A percentile compares a stretch with the other conserved stretches of the same genome.
phyloP scores from a whole-genome alignment of 495 filamentous ascomycete genomes.

The Neurospora sp. region DNA sequence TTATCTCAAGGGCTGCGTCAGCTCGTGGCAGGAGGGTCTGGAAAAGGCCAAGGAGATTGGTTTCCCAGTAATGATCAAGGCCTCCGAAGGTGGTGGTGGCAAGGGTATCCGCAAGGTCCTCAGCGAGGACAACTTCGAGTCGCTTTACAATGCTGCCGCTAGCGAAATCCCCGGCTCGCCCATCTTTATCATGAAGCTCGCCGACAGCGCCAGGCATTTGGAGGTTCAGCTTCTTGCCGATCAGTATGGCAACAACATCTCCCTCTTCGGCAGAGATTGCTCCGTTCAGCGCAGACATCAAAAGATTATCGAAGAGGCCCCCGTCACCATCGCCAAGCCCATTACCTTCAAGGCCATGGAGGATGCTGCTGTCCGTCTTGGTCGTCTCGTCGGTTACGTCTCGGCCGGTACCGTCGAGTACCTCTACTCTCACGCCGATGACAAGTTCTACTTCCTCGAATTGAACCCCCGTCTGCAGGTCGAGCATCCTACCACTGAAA shows the following conservation, averaged over 20 bases:
- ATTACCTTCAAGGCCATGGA: conserved; percentile 93
- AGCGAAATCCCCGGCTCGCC: conserved; percentile 98
- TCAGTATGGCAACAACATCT: conserved; percentile 99
- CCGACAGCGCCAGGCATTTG: conserved; percentile 90
- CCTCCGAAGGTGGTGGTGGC: conserved; percentile 97
- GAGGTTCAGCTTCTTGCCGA: conserved; percentile 96
- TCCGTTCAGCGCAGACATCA: conserved; percentile 98
- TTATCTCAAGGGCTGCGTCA: conserved; percentile 86
- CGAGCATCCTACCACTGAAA: conserved; percentile 98
- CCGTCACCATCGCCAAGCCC: conserved; percentile 86
- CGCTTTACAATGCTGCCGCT: conserved; percentile 86
- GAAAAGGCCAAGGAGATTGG: conserved; percentile 81
- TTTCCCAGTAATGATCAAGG: conserved; percentile 99
- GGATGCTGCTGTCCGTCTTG: conserved; percentile 87
- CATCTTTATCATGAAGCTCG: conserved; percentile 99
- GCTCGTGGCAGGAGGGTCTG: conserved; percentile 79
- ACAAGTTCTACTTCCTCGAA: conserved; percentile 99
- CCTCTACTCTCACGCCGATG: conserved; percentile 94
- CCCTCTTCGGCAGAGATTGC: conserved; percentile 95
- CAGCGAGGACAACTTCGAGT: conserved; percentile 69
- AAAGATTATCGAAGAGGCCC: conserved; percentile 99
- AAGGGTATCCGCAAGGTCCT: conserved; percentile 99
- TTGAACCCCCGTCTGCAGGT: conserved; percentile 97
- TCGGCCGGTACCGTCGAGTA: conserved; percentile 99
- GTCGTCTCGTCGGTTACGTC: conserved; percentile 91